A percentile compares a stretch with the other conserved stretches of the same genome.
Conservation (phyloP, 106 monocot species). For the Dendrobium huoshanense region DNA sequence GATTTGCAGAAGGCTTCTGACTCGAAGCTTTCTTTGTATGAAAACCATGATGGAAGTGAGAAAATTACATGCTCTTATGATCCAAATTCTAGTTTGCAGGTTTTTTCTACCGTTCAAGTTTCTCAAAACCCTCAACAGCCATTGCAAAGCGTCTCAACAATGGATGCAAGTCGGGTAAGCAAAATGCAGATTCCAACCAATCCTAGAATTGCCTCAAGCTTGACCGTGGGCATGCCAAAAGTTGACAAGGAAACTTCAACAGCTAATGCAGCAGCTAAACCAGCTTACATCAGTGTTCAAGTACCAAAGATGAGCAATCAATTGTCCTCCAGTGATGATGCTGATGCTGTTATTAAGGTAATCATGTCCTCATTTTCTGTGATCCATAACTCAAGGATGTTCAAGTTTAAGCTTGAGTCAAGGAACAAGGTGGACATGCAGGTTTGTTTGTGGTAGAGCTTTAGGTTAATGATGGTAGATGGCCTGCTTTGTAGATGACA, state of each 20-base stretch:
- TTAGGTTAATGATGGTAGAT: neutral
- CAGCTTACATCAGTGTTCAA: conserved; percentile 74
- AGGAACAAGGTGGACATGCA: neutral
- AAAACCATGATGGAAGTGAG: conserved; percentile 27
- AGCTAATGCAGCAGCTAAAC: conserved; percentile 37
- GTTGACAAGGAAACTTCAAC: conserved; percentile 43
- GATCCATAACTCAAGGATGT: neutral
- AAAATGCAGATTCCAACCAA: conserved; percentile 97
- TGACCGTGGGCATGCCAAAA: conserved; percentile 49
- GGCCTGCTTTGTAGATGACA: neutral
- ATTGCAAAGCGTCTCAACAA: conserved; percentile 19
- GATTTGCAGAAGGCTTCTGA: conserved; percentile 36
- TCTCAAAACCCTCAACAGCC: conserved; percentile 39
- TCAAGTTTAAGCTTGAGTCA: neutral
- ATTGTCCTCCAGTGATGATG: conserved; percentile 33
- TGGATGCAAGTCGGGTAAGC: conserved; percentile 48
- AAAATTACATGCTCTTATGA: conserved; percentile 20
- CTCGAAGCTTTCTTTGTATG: conserved; percentile 22
- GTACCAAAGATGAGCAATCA: conserved; percentile 39
- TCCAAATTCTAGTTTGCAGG: conserved; percentile 24
- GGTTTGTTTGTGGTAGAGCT: neutral
- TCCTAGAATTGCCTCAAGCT: conserved; percentile 82
- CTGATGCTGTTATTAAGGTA: conserved; percentile 50
- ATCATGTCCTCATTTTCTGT: conserved; percentile 5
- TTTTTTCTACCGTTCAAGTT: conserved; percentile 49